Conservation (phyloP, 2,329 filamentous ascomycete species). For the Ceratocystiopsis brevicomis region DNA sequence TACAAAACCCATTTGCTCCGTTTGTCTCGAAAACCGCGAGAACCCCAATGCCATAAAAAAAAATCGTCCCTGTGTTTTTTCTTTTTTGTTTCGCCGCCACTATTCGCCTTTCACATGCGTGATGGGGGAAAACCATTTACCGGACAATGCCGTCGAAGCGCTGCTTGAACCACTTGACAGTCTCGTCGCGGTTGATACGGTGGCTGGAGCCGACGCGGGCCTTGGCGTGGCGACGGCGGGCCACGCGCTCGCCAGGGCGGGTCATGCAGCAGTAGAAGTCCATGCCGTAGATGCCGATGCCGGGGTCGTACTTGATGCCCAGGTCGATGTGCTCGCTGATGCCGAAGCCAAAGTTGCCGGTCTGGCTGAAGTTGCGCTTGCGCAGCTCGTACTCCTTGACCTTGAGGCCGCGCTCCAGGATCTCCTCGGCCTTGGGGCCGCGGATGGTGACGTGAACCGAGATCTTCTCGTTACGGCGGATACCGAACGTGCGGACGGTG, state of each 20-base stretch:
- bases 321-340: constrained; percentile 99
- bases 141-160: constrained; percentile 98
- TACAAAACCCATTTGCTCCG: not conserved
- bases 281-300: constrained; percentile 99
- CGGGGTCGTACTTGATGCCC: constrained; percentile 99
- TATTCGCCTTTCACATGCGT: too few relatives aligned
- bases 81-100: not conserved
- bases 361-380: constrained; percentile 99
- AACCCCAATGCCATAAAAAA: not conserved
- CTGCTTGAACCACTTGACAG: constrained; percentile 82
- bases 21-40: too few relatives aligned
- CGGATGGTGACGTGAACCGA: constrained; percentile 98
- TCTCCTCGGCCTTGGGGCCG: constrained; percentile 93
- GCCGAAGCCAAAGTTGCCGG: constrained; percentile 99
- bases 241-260: constrained; percentile 94
- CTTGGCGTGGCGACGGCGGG: constrained; percentile 83
- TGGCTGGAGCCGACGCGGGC: constrained; percentile 70
- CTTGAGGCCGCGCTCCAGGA: constrained; percentile 99
- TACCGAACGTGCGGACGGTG: constrained; percentile 99
- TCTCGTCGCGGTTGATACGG: constrained; percentile 88
- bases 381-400: constrained; percentile 99
- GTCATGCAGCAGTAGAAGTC: constrained; percentile 99
- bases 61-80: not conserved
- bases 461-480: constrained; percentile 99
- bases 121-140: constrained; percentile 36